Percentiles rank a stretch among this genome's conserved stretches.
phyloP scores from a whole-genome alignment of 352 stramenopile species.

The Globisporangium iwayamae region DNA sequence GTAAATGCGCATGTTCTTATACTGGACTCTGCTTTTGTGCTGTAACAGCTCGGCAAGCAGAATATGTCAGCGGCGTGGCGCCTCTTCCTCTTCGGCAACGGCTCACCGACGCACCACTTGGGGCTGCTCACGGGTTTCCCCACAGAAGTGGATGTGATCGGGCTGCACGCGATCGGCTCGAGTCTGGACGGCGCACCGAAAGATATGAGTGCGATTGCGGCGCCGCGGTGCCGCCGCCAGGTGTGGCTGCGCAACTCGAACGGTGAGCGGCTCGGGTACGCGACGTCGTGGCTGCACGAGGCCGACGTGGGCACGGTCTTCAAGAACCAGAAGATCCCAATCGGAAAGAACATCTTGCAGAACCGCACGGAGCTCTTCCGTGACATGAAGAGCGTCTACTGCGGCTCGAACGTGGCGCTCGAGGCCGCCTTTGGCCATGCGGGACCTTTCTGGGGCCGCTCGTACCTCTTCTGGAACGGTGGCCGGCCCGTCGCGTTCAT shows the following conservation, averaged over 20 bases:
- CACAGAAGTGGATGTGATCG: slow-evolving; percentile 80
- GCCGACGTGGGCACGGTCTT: slow-evolving; percentile 69
- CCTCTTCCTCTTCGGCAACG: slow-evolving; percentile 82
- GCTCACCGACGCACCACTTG: slow-evolving; percentile 80
- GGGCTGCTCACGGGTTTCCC: slow-evolving; percentile 63
- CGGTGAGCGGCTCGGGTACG: slow-evolving; percentile 76
- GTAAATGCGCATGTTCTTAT: not conserved
- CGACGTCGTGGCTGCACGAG: slow-evolving; percentile 71
- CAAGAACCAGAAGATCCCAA: slow-evolving; percentile 77
- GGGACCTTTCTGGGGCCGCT: slow-evolving; percentile 80
- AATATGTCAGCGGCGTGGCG: slow-evolving; percentile 72
- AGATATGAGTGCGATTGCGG: slow-evolving; percentile 43
- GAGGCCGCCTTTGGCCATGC: slow-evolving; percentile 59
- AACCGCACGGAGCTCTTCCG: slow-evolving; percentile 85
- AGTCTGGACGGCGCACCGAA: slow-evolving; percentile 35
- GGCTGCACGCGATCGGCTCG: slow-evolving; percentile 44
- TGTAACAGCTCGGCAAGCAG: slow-evolving; percentile 41
- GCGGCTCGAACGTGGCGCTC: slow-evolving; percentile 46
- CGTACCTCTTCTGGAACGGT: slow-evolving; percentile 84
- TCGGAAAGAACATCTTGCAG: slow-evolving; percentile 78
- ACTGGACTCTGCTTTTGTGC: not conserved
- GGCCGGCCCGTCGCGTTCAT: slow-evolving; percentile 79
- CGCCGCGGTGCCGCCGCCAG: slow-evolving; percentile 65
- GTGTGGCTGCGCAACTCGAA: slow-evolving; percentile 73
- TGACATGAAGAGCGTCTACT: slow-evolving; percentile 83